Evolutionary conservation across 805 yeast genomes (phyloP).

Genomic region (Saccharomyces kudriavzevii): DNA sequence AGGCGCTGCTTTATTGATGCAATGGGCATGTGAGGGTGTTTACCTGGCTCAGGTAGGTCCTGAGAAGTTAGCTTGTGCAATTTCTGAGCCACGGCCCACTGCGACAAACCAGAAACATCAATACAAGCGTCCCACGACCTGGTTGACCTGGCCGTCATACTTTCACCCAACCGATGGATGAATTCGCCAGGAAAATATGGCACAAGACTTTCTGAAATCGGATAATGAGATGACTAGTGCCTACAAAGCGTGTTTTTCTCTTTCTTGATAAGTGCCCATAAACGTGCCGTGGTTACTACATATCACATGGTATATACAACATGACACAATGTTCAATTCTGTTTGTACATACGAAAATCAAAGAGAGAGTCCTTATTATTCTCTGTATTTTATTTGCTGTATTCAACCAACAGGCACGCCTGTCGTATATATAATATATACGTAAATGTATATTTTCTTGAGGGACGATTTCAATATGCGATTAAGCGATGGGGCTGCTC

Average conservation of each 20-base stretch:
- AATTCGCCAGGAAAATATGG: slow-evolving; percentile 32
- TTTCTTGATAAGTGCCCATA: not conserved
- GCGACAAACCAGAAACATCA: slow-evolving; percentile 48
- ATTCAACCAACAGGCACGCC: not conserved
- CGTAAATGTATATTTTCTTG: too few relatives aligned
- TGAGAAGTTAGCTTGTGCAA: slow-evolving; percentile 61
- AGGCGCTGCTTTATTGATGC: slow-evolving; percentile 80
- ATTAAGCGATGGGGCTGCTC: too few relatives aligned
- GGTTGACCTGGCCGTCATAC: slow-evolving; percentile 69
- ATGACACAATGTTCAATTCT: too few relatives aligned
- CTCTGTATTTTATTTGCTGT: not conserved
- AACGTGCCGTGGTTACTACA: not conserved
- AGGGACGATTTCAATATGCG: too few relatives aligned
- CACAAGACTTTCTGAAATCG: slow-evolving; percentile 37
- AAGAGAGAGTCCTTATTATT: not conserved
- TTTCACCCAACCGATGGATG: slow-evolving; percentile 42
- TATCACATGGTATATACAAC: too few relatives aligned
- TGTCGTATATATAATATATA: not conserved
- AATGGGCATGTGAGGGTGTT: slow-evolving; percentile 67
- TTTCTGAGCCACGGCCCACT: slow-evolving; percentile 73
- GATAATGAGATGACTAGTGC: slow-evolving; percentile 35
- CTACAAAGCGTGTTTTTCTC: too few relatives aligned
- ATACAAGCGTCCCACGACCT: slow-evolving; percentile 60
- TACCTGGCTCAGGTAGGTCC: slow-evolving; percentile 72
- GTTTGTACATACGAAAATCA: not conserved